Percentiles rank a stretch among this genome's conserved stretches.
Evolutionary conservation across 768 basidiomycete species (phyloP).

Genomic region (Leccinellum rugosiceps): DNA sequence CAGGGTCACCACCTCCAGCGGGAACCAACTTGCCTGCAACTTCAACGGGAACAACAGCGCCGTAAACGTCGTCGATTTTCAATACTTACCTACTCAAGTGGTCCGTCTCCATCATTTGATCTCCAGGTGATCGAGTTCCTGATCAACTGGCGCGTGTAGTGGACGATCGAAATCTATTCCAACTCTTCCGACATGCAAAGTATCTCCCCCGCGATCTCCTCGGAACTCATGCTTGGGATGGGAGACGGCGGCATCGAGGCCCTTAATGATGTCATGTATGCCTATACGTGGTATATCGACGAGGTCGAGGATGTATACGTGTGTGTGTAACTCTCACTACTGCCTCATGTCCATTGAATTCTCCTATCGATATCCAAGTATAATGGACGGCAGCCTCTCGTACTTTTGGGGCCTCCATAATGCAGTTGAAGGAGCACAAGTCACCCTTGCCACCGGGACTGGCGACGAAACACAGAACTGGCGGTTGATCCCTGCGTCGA

Average conservation of each 20-base stretch:
- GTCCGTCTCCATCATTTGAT: background rate
- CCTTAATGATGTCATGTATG: background rate
- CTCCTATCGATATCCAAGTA: too few relatives aligned
- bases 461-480: background rate
- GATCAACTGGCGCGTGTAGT: background rate
- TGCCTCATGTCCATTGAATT: too few relatives aligned
- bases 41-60: too few relatives aligned
- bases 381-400: too few relatives aligned
- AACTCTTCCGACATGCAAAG: too few relatives aligned
- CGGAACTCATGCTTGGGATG: background rate
- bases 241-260: background rate
- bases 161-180: background rate
- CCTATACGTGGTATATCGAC: background rate
- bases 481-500: background rate
- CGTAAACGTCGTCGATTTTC: background rate
- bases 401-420: too few relatives aligned
- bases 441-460: too few relatives aligned
- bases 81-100: background rate
- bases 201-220: background rate
- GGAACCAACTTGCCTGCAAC: too few relatives aligned
- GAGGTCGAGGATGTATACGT: too few relatives aligned
- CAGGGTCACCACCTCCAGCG: too few relatives aligned
- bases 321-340: too few relatives aligned
- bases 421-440: too few relatives aligned
- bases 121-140: background rate